Evolutionary conservation across 2,329 filamentous ascomycete species (phyloP).

Genomic region (Didymella arachidicola): DNA sequence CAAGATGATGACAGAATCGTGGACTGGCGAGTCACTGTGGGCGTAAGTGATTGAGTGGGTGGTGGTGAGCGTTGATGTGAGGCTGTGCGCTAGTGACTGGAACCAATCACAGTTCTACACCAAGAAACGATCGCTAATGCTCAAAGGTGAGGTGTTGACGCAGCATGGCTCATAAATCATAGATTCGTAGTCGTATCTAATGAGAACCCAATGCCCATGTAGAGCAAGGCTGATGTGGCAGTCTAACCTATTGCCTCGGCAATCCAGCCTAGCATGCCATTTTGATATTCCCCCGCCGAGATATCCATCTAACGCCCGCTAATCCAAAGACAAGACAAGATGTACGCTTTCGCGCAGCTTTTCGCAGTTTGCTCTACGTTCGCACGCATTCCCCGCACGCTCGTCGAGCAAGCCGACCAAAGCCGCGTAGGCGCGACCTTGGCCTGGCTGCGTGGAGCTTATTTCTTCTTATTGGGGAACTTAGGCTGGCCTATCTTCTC

Average conservation of each 20-base stretch:
- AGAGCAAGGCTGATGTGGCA: constrained; percentile 23
- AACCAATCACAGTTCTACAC: constrained; percentile 3
- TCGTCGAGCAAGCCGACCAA: neutral
- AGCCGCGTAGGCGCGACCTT: constrained; percentile 8
- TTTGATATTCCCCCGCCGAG: constrained; percentile 26
- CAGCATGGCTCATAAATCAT: constrained; percentile 17
- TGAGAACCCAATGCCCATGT: constrained; percentile 5
- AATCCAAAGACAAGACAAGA: constrained; percentile 27
- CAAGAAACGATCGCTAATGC: too few relatives aligned
- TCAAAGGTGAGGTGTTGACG: too few relatives aligned
- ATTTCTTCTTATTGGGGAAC: constrained; percentile 72
- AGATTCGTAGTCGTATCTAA: constrained; percentile 17
- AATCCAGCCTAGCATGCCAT: constrained; percentile 9
- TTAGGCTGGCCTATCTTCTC: constrained; percentile 84
- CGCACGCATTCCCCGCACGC: too few relatives aligned
- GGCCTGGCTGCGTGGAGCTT: constrained; percentile 44
- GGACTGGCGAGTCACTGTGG: neutral
- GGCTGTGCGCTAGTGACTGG: constrained; percentile 9
- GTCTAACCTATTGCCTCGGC: constrained; percentile 2
- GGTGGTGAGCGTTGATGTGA: neutral
- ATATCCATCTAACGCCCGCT: constrained; percentile 43
- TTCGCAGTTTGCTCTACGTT: too few relatives aligned
- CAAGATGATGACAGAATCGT: neutral
- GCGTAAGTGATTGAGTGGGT: neutral
- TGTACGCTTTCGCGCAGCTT: neutral